Base-by-base conservation (phyloP, 2,329 filamentous ascomycete species). In the Fusarium sp. region DNA sequence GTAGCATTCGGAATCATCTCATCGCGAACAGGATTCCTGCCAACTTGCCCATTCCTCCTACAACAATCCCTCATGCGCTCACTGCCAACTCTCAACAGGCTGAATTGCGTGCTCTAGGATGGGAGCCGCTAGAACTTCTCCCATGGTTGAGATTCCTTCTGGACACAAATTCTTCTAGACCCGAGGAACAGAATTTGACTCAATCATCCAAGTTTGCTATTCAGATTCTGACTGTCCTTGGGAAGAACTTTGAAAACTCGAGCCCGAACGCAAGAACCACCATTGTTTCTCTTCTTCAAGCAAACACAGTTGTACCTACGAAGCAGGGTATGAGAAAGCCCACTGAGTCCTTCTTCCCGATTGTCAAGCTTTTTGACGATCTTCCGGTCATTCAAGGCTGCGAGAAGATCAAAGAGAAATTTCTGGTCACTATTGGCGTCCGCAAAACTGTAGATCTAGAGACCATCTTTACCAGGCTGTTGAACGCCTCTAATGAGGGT, bases 351-450 rank as follows among this genome's bases (percentile, higher is more conserved):
- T 99, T 98, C 82, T 98, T 99, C 79, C 91, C 94, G 5, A 93
- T 90, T n/a, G 96, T 99, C 42, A 96, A 94, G 80, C 86, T 99
- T 1, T 99, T 99, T 78, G 95, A 98, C 70, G 96, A 99, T 80
- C 86, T 99, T 22, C 95, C 96, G 0, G 91, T 92, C 18, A 91
- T 98, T 4, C 89, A 92, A 73, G 90, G 90, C 18, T 90, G 95
- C 48, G 90, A 92, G 45, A 90, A 91, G 38, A 89, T 98, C 18
- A 98, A 98, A 80, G 96, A 98, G 51, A 98, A 97, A 80, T 94
- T 99, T 70, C 83, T 99, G 48, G 84, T 89, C 6, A 89, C 93
- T 5, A 86, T 99, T 38, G 96, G 96, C 7, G 95, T 99, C 32
- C 91, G 96, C 67, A 98, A 98, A 84, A 99, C 96, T 0, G 92